Evolutionary conservation across 306 rosid species (phyloP).

Genomic region (Corylus avellana): DNA sequence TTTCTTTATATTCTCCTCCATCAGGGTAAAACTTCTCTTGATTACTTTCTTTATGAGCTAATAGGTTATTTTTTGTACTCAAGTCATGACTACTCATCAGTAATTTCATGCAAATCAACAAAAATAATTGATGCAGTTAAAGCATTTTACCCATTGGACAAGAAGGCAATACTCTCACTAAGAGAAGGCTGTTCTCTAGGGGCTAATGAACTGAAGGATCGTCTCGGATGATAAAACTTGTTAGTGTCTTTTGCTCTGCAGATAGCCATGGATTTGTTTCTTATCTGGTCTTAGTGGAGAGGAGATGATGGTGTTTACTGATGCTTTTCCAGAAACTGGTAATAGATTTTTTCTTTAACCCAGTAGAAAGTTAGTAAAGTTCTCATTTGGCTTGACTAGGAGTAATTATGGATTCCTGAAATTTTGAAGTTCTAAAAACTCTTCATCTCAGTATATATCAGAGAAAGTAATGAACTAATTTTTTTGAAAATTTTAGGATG

Average conservation of each 20-base stretch:
- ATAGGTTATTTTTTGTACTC: slow-evolving; percentile 77
- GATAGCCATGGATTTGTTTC: slow-evolving; percentile 87
- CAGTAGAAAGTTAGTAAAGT: neutral
- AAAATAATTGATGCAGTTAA: slow-evolving; percentile 1
- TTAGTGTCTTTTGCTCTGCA: slow-evolving; percentile 35
- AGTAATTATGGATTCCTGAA: neutral
- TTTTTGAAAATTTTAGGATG: neutral
- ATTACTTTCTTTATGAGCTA: neutral
- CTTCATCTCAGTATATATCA: neutral
- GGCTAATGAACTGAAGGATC: neutral
- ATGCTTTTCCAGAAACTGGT: slow-evolving; percentile 86
- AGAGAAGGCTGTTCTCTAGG: neutral
- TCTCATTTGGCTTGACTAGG: neutral
- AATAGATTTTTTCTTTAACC: slow-evolving; percentile 8
- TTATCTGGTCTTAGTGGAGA: slow-evolving; percentile 85
- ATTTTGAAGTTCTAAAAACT: too few relatives aligned
- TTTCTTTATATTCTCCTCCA: neutral
- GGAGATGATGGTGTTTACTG: slow-evolving; percentile 94
- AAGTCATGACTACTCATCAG: slow-evolving; percentile 63
- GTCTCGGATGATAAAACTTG: neutral
- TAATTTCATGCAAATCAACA: neutral
- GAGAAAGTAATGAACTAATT: neutral
- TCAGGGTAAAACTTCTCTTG: neutral
- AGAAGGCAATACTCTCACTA: neutral
- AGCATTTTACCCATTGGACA: neutral